Evolutionary conservation across 345 rosid genomes (phyloP).

Genomic region (Eutrema japonicum): DNA sequence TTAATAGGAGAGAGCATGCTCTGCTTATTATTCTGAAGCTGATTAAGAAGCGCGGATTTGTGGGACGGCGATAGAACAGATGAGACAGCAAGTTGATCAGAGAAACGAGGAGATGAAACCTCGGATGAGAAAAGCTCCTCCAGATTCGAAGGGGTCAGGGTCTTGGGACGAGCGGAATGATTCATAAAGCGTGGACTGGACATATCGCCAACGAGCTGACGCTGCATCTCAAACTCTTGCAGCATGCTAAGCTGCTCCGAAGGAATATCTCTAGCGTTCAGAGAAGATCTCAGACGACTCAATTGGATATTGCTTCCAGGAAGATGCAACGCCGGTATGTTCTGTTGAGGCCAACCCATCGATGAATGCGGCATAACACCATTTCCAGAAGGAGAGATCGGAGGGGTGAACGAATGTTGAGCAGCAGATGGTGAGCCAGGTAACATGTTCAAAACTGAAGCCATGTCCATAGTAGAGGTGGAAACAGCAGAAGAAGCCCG

Average conservation of each 20-base stretch:
- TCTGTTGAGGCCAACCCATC: slow-evolving; percentile 83
- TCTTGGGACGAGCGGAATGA: slow-evolving; percentile 66
- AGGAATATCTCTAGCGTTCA: slow-evolving; percentile 76
- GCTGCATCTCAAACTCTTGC: slow-evolving; percentile 70
- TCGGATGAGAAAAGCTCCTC: slow-evolving; percentile 68
- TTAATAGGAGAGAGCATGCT: slow-evolving; percentile 78
- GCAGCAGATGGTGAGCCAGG: slow-evolving; percentile 91
- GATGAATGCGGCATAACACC: slow-evolving; percentile 63
- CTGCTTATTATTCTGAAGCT: slow-evolving; percentile 72
- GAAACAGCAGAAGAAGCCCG: slow-evolving; percentile 50
- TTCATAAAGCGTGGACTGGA: slow-evolving; percentile 59
- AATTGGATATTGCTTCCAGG: slow-evolving; percentile 80
- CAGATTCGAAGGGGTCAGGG: slow-evolving; percentile 69
- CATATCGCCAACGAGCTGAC: slow-evolving; percentile 61
- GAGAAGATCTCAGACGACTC: slow-evolving; percentile 89
- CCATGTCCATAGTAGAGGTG: slow-evolving; percentile 79
- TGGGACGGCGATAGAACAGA: slow-evolving; percentile 67
- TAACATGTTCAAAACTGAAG: slow-evolving; percentile 73
- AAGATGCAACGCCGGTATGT: slow-evolving; percentile 82
- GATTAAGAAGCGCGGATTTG: slow-evolving; percentile 63
- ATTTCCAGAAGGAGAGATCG: slow-evolving; percentile 86
- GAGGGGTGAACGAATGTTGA: slow-evolving; percentile 69
- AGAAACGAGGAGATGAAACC: slow-evolving; percentile 62
- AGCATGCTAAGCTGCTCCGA: slow-evolving; percentile 62
- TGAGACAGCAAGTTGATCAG: slow-evolving; percentile 60